Conservation (phyloP, 1,284 basidiomycete genomes). For the Takashimella tepidaria region DNA sequence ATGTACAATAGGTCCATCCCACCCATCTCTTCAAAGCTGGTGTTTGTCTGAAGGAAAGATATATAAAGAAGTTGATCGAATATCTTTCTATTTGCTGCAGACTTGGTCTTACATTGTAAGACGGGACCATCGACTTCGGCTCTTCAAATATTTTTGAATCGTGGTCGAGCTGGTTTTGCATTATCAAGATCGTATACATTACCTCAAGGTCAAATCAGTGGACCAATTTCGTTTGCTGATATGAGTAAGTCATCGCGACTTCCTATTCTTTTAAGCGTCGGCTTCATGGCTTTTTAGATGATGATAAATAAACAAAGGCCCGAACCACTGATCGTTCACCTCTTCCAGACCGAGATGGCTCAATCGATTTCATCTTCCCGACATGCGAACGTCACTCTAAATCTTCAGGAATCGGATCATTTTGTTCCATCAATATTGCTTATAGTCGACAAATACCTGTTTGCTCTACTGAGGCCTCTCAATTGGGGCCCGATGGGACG, state of each 20-base stretch:
- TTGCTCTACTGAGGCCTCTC: constrained; percentile 52
- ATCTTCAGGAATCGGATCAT: constrained; percentile 61
- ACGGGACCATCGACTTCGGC: constrained; percentile 48
- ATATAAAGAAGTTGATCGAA: no score
- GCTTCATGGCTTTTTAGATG: no score
- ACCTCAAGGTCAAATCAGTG: constrained; percentile 71
- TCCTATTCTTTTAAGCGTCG: no score
- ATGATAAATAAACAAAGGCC: no score
- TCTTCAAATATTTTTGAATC: constrained; percentile 90
- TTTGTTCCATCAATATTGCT: constrained; percentile 82
- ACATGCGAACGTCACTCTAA: constrained; percentile 69
- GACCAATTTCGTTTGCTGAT: constrained; percentile 83
- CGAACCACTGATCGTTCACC: no score
- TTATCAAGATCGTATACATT: constrained; percentile 65
- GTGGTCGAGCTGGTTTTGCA: constrained; percentile 67
- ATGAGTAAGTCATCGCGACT: constrained; percentile 58
- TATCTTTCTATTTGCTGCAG: constrained; percentile 53
- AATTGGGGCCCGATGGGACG: constrained; percentile 14
- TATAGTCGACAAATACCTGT: constrained; percentile 88
- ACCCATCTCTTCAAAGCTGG: no score
- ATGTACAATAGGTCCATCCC: constrained; percentile 17
- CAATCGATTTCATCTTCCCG: constrained; percentile 89
- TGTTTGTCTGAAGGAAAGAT: no score
- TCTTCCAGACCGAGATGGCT: constrained; percentile 91
- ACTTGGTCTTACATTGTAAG: constrained; percentile 85